These are phyloP conservation scores for Vicia sativa DNA, from an alignment of 306 rosid genomes.

Conservation along the genomic window DNA sequence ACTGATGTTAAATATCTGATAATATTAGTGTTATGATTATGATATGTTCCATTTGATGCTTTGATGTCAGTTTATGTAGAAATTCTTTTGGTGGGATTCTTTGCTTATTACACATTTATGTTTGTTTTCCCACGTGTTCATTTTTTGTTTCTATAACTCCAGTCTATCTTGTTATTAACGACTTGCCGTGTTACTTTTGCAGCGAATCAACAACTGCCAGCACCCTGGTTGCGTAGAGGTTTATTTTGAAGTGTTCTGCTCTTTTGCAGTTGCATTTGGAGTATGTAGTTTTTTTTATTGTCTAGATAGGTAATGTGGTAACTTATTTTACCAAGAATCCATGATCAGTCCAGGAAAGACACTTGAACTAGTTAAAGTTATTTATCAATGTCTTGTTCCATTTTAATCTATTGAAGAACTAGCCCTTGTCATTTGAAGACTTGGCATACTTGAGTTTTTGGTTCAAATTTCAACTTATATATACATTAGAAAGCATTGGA, in stretches of 20 bases:
- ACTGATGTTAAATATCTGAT: background rate
- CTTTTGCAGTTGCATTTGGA: background rate
- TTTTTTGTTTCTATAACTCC: background rate
- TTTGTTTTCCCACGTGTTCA: background rate
- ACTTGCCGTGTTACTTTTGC: constrained; percentile 13
- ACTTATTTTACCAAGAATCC: background rate
- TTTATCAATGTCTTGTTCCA: background rate
- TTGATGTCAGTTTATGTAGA: background rate
- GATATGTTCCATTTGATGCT: background rate
- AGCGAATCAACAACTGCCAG: constrained; percentile 62
- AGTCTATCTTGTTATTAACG: background rate
- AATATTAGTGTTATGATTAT: background rate
- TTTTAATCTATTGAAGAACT: background rate
- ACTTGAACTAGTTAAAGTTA: constrained; percentile 19
- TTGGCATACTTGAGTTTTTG: constrained; percentile 24
- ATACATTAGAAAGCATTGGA: background rate
- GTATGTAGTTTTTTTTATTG: constrained; percentile 28
- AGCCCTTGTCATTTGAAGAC: constrained; percentile 22
- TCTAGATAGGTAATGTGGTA: constrained; percentile 25
- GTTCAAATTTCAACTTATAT: constrained; percentile 10
- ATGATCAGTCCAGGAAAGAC: constrained; percentile 16
- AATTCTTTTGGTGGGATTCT: background rate
- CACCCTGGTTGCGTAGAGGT: constrained; percentile 53
- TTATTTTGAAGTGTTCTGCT: background rate
- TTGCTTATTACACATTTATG: background rate